phyloP scores from a whole-genome alignment of 495 filamentous ascomycete genomes.

The Daldinia caldariorum region DNA sequence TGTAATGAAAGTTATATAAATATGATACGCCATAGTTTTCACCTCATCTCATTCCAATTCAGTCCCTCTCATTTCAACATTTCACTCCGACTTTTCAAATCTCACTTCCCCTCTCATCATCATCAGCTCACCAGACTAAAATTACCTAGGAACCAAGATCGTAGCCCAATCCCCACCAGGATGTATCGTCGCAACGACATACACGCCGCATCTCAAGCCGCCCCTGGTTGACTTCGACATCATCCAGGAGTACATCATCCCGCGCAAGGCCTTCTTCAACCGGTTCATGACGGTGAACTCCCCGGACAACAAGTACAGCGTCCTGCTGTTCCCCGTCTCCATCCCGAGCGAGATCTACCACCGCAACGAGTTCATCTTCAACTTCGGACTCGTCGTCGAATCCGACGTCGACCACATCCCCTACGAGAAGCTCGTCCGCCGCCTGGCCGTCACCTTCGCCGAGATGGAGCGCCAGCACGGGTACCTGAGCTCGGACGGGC shows the following conservation, averaged over 20 bases:
- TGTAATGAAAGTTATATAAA: background rate
- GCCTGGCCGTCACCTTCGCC: constrained; percentile 84
- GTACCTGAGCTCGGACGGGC: constrained; percentile 71
- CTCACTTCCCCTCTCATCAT: constrained; percentile 9
- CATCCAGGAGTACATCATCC: constrained; percentile 89
- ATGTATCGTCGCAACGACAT: constrained; percentile 68
- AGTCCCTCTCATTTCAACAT: background rate
- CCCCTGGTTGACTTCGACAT: constrained; percentile 84
- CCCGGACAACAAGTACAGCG: constrained; percentile 75
- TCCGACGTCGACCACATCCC: constrained; percentile 67
- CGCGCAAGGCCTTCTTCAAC: constrained; percentile 89
- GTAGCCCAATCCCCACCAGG: constrained; percentile 77
- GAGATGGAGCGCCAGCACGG: constrained; percentile 87
- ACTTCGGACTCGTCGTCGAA: constrained; percentile 86
- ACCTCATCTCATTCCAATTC: constrained; percentile 2
- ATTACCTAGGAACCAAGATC: constrained; percentile 80
- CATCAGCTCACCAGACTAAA: constrained; percentile 17
- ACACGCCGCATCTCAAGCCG: constrained; percentile 61
- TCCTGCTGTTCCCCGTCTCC: constrained; percentile 89
- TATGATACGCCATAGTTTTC: background rate
- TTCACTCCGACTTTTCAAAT: too few relatives aligned
- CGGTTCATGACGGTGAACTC: constrained; percentile 81
- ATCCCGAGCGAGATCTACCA: constrained; percentile 79
- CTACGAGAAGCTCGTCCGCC: constrained; percentile 85
- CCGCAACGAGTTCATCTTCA: constrained; percentile 98